Conservation (phyloP, 768 basidiomycete genomes). For the Macrocybe gigantea region DNA sequence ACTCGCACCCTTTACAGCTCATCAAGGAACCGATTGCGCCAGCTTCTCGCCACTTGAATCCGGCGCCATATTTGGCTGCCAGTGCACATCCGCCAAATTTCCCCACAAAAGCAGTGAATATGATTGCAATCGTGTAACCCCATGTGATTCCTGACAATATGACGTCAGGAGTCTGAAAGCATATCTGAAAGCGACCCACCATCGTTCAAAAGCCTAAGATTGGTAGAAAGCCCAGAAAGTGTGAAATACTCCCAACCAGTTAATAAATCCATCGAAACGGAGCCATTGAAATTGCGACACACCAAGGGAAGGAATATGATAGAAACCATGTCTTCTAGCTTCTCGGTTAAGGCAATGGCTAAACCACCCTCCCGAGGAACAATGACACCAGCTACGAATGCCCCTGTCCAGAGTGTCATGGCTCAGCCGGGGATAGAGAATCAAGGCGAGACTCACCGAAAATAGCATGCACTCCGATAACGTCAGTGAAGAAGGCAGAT, state of each 20-base stretch:
- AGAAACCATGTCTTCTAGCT: slow-evolving; percentile 92
- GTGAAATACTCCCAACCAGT: slow-evolving; percentile 71
- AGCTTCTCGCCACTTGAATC: slow-evolving; percentile 78
- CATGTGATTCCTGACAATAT: slow-evolving; percentile 61
- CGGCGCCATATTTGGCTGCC: slow-evolving; percentile 59
- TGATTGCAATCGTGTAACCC: slow-evolving; percentile 83
- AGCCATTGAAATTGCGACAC: slow-evolving; percentile 2
- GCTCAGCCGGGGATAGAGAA: background rate
- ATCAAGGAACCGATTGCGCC: slow-evolving; percentile 86
- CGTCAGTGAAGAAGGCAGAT: slow-evolving; percentile 88
- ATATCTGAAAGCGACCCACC: slow-evolving; percentile 32
- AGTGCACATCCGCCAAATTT: slow-evolving; percentile 86
- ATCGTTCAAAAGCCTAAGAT: slow-evolving; percentile 77
- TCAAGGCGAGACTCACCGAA: slow-evolving; percentile 48
- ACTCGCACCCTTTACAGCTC: slow-evolving; percentile 84
- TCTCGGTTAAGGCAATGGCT: slow-evolving; percentile 83
- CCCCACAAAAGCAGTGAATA: slow-evolving; percentile 69
- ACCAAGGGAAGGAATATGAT: slow-evolving; percentile 88
- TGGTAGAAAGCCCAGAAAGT: slow-evolving; percentile 82
- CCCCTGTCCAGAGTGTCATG: slow-evolving; percentile 34
- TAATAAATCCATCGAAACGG: background rate
- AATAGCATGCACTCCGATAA: slow-evolving; percentile 89
- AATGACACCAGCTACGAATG: slow-evolving; percentile 75
- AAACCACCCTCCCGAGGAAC: slow-evolving; percentile 89
- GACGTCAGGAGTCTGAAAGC: background rate